These are phyloP conservation scores for Pisolithus microcarpus DNA, from an alignment of 768 basidiomycete genomes.

Conservation along the genomic window DNA sequence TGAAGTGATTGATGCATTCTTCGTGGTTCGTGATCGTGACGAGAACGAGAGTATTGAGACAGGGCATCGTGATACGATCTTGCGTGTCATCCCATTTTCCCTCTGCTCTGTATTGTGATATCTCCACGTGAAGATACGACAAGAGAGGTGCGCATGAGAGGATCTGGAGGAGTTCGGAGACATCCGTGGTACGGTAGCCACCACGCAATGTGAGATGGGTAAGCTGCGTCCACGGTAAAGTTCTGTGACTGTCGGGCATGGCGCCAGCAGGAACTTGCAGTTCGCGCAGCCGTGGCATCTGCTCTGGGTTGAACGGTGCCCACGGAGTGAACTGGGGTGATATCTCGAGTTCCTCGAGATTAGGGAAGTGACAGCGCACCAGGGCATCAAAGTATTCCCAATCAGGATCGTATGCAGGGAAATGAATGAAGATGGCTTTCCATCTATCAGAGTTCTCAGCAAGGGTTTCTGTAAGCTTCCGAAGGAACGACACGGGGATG, in stretches of 20 bases:
- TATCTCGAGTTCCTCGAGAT: constrained; percentile 26
- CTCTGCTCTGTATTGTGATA: constrained; percentile 25
- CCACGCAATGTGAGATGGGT: constrained; percentile 27
- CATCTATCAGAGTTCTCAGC: constrained; percentile 21
- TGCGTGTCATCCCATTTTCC: constrained; percentile 20
- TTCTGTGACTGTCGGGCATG: constrained; percentile 26
- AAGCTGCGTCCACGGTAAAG: constrained; percentile 27
- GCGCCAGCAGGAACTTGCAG: constrained; percentile 25
- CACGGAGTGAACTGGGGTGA: constrained; percentile 27
- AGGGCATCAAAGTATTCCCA: constrained; percentile 22
- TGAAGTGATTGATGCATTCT: constrained; percentile 19
- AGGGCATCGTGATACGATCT: constrained; percentile 22
- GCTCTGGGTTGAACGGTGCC: constrained; percentile 24
- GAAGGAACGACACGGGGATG: constrained; percentile 20
- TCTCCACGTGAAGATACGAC: constrained; percentile 24
- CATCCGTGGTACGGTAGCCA: constrained; percentile 21
- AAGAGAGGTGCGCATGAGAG: constrained; percentile 22
- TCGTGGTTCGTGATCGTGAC: constrained; percentile 26
- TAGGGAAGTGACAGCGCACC: constrained; percentile 18
- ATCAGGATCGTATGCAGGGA: constrained; percentile 21
- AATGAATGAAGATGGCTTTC: constrained; percentile 27
- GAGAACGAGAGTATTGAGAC: constrained; percentile 24
- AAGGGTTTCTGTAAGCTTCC: constrained; percentile 13
- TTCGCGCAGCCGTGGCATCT: constrained; percentile 17
- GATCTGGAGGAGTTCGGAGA: constrained; percentile 20